phyloP scores from a whole-genome alignment of 768 basidiomycete genomes.

The Lentinula sp. region DNA sequence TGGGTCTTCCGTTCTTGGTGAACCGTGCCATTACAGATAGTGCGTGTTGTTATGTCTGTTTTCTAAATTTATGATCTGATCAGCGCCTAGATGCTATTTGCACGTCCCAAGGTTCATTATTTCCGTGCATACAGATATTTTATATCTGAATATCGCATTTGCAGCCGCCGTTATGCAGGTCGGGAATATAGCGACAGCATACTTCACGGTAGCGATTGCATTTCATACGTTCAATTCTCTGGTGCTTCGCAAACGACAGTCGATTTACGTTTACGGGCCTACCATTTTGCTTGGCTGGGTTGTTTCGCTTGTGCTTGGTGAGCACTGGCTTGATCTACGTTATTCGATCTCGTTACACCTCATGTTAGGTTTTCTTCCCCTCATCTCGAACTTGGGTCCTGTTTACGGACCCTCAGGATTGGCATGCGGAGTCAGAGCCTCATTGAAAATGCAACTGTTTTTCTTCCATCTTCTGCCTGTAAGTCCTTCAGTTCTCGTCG shows the following conservation, averaged over 20 bases:
- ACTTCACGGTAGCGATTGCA: slow-evolving; percentile 60
- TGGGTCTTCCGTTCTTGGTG: slow-evolving; percentile 46
- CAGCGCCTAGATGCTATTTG: slow-evolving; percentile 38
- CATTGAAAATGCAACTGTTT: slow-evolving; percentile 37
- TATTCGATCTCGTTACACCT: slow-evolving; percentile 2
- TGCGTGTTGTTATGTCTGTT: slow-evolving; percentile 16
- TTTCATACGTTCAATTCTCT: slow-evolving; percentile 66
- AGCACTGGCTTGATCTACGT: slow-evolving; percentile 10
- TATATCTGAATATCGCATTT: neutral
- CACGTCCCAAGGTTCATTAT: slow-evolving; percentile 48
- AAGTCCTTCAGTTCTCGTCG: neutral
- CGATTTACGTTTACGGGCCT: slow-evolving; percentile 37
- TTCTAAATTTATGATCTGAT: neutral
- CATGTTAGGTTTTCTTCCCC: slow-evolving; percentile 28
- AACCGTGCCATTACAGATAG: slow-evolving; percentile 42
- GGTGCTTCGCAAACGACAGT: slow-evolving; percentile 49
- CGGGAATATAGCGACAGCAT: slow-evolving; percentile 54
- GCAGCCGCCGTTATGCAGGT: slow-evolving; percentile 55
- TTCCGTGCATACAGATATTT: neutral
- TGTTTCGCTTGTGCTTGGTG: slow-evolving; percentile 43
- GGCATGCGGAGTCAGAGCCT: slow-evolving; percentile 44
- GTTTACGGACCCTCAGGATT: slow-evolving; percentile 49
- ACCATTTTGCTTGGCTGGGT: slow-evolving; percentile 51
- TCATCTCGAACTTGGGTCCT: slow-evolving; percentile 23
- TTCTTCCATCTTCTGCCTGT: slow-evolving; percentile 62